Percentiles rank a stretch among this genome's conserved stretches.
phyloP scores from a whole-genome alignment of 495 filamentous ascomycete genomes.

The Aspergillus bridgeri region DNA sequence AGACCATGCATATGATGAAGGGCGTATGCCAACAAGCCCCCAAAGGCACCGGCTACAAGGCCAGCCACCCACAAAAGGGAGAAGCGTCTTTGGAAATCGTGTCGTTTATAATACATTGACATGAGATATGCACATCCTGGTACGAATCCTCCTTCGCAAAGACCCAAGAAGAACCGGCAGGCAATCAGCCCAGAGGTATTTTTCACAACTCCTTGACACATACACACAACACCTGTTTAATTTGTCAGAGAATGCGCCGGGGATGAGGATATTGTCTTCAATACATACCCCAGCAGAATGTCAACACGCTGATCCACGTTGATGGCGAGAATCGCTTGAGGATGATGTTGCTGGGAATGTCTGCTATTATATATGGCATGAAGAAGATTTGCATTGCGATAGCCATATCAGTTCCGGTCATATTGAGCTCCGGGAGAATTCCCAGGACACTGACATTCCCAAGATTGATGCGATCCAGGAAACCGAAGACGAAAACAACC shows the following conservation, averaged over 20 bases:
- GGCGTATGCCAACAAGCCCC: slow-evolving; percentile 54
- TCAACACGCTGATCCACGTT: slow-evolving; percentile 46
- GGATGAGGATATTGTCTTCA: neutral
- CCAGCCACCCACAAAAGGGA: slow-evolving; percentile 51
- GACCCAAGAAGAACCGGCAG: slow-evolving; percentile 50
- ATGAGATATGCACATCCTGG: slow-evolving; percentile 53
- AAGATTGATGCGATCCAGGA: slow-evolving; percentile 46
- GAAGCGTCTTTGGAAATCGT: slow-evolving; percentile 50
- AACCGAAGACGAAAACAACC: slow-evolving; percentile 18
- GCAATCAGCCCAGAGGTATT: slow-evolving; percentile 44
- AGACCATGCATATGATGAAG: slow-evolving; percentile 48
- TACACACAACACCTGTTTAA: slow-evolving; percentile 30
- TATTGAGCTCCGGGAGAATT: slow-evolving; percentile 43
- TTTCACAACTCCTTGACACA: slow-evolving; percentile 41
- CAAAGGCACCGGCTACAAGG: slow-evolving; percentile 55
- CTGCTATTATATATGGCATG: slow-evolving; percentile 59
- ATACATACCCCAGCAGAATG: slow-evolving; percentile 53
- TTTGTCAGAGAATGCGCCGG: neutral
- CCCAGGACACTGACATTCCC: slow-evolving; percentile 54
- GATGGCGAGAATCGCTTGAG: slow-evolving; percentile 60
- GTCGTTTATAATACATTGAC: slow-evolving; percentile 50
- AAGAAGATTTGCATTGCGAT: slow-evolving; percentile 59
- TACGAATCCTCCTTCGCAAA: slow-evolving; percentile 52
- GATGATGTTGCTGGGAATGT: slow-evolving; percentile 61
- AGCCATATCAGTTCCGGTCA: slow-evolving; percentile 32